phyloP scores from a whole-genome alignment of 345 rosid genomes.

The Brassica juncea region DNA sequence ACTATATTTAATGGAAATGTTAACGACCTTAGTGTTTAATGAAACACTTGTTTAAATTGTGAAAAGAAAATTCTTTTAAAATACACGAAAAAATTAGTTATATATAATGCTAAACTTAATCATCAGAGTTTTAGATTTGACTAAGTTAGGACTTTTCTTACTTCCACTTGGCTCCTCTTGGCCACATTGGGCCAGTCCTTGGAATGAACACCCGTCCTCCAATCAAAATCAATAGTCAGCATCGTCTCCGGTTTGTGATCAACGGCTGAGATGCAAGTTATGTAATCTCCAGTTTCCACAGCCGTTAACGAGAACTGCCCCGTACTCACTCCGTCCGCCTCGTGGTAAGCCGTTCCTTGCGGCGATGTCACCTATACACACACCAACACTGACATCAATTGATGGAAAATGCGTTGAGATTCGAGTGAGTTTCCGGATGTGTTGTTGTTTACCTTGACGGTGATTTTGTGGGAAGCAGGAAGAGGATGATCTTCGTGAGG shows the following conservation, averaged over 20 bases:
- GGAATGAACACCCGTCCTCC: conserved; percentile 82
- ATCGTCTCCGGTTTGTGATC: conserved; percentile 55
- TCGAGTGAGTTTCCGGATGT: conserved; percentile 4
- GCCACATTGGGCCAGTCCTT: conserved; percentile 89
- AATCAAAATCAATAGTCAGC: conserved; percentile 71
- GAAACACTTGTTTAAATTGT: no score
- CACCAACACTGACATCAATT: conserved; percentile 2
- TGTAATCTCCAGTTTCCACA: conserved; percentile 73
- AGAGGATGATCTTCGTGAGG: conserved; percentile 63
- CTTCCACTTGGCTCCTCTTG: conserved; percentile 85
- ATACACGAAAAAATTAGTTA: no score
- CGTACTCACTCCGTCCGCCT: conserved; percentile 57
- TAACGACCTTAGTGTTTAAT: no score
- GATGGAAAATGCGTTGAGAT: conserved; percentile 5
- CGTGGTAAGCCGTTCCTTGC: conserved; percentile 65
- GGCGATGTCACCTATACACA: conserved; percentile 62
- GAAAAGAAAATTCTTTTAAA: no score
- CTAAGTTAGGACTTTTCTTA: conserved; percentile 42
- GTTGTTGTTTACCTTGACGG: conserved; percentile 55
- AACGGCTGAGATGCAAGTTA: conserved; percentile 67
- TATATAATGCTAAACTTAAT: no score
- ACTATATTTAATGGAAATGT: no score
- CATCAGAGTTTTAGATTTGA: conserved; percentile 3
- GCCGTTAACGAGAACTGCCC: conserved; percentile 85
- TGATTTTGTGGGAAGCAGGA: conserved; percentile 68